Evolutionary conservation across 2,329 filamentous ascomycete genomes (phyloP).

Genomic region (Botrytis galanthina): DNA sequence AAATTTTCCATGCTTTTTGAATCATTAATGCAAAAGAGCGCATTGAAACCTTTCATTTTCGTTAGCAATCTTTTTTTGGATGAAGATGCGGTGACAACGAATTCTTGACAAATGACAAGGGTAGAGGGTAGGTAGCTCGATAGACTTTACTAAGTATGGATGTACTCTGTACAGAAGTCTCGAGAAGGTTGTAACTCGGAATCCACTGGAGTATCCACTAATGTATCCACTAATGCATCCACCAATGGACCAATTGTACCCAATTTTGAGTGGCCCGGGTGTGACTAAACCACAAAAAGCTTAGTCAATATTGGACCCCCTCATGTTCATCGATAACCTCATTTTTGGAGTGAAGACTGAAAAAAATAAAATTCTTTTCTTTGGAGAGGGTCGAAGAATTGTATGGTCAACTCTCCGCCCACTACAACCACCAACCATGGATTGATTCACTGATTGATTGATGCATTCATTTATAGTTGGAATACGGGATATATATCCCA

Average conservation of each 20-base stretch:
- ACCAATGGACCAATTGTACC: neutral
- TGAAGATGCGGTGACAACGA: constrained; percentile 15
- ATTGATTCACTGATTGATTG: neutral
- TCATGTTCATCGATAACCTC: constrained; percentile 14
- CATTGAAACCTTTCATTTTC: neutral
- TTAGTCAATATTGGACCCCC: neutral
- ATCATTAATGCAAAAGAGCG: too few relatives aligned
- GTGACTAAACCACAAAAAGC: neutral
- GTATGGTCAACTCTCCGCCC: neutral
- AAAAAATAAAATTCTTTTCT: neutral
- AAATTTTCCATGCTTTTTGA: too few relatives aligned
- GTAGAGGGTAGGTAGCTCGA: neutral
- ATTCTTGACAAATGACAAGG: neutral
- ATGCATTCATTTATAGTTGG: neutral
- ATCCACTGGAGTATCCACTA: neutral
- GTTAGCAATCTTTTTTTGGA: neutral
- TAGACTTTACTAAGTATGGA: neutral
- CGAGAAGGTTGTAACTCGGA: neutral
- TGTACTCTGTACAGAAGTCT: too few relatives aligned
- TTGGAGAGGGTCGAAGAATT: neutral
- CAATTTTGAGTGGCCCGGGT: neutral
- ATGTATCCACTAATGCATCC: neutral
- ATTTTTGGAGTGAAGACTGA: neutral
- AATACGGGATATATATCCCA: too few relatives aligned
- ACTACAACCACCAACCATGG: neutral